Evolutionary conservation across 805 yeast genomes (phyloP).

Genomic region (Candida caryicola): DNA sequence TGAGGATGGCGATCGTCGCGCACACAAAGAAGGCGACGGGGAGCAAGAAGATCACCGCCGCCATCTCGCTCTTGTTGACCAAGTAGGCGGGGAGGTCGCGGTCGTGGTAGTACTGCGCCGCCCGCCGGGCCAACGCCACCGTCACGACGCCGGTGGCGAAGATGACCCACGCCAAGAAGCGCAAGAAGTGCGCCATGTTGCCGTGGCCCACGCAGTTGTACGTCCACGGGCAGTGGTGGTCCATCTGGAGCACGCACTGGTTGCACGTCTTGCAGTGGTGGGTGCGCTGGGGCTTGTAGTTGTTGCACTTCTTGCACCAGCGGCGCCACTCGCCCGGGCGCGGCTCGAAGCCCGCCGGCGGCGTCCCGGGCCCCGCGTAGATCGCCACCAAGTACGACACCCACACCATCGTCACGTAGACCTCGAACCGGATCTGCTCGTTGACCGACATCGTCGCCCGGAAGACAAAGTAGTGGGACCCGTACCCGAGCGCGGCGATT

Average conservation of each 20-base stretch:
- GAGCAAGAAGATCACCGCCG: constrained; percentile 51
- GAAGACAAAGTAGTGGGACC: constrained; percentile 58
- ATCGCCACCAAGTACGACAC: constrained; percentile 72
- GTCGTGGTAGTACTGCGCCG: constrained; percentile 43
- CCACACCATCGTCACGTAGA: constrained; percentile 60
- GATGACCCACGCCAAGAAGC: constrained; percentile 70
- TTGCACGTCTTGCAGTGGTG: constrained; percentile 84
- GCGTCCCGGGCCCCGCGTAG: constrained; percentile 61
- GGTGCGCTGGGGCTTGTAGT: constrained; percentile 74
- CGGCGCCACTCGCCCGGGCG: constrained; percentile 52
- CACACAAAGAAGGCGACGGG: constrained; percentile 60
- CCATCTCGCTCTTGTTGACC: constrained; percentile 50
- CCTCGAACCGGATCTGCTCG: constrained; percentile 48
- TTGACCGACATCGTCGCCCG: constrained; percentile 35
- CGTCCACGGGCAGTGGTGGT: constrained; percentile 94
- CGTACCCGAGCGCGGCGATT: constrained; percentile 59
- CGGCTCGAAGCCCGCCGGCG: constrained; percentile 50
- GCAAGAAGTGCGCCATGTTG: constrained; percentile 74
- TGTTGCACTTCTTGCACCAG: constrained; percentile 71
- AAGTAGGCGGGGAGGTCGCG: constrained; percentile 56
- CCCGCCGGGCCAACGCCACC: constrained; percentile 39
- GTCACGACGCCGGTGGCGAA: constrained; percentile 49
- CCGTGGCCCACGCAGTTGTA: constrained; percentile 81
- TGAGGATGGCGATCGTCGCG: constrained; percentile 56
- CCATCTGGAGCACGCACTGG: constrained; percentile 83